Evolutionary conservation across 2,329 filamentous ascomycete species (phyloP), one percentile per base, ranked within the genome.

Genomic region (Xylariaceae sp.): DNA sequence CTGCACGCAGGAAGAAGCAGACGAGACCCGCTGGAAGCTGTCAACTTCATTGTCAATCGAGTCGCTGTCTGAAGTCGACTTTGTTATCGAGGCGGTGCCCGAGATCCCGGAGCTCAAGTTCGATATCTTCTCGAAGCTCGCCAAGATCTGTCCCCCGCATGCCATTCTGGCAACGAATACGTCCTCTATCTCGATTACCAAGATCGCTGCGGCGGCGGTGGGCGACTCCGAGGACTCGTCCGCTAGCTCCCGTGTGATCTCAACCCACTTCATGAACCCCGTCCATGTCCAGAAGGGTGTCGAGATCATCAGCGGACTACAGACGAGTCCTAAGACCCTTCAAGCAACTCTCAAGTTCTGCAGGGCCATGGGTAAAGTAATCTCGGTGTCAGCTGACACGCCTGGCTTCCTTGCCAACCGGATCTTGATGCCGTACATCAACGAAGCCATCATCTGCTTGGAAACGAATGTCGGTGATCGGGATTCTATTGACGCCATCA

Each of bases 261-360:
- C 90, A 55, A 97, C 94, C 13, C 94, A 99, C 75, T 99, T 99
- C 77, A 99, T 99, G 94, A 99, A 99, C 80, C 94, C 94, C 0
- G 94, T 99, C 0, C 94, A 94, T 1, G 78, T 99, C 37, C 94
- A 97, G 73, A 96, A 96, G 76, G 94, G 94, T 55, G 94, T 99
- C 4, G 94, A 99, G 77, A 97, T 99, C 69, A 97, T 99, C 73
- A 88, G 89, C 55, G 94, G 92, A 35, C 80, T 99, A 35, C 94
- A 99, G 75, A 99, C 94, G 2, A 94, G 90, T 60, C 78, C 86
- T 66, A 82, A 84, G 62, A 97, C 94, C 1, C 77, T 97, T 50
- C 87, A 90, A 15, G 90, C 88, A 0, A 91, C 94, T 2, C 77
- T 97, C 9, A 88, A 84, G 4, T 93, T 99, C 72, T 93, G 93